Percentiles rank a stretch among this genome's conserved stretches.
These are phyloP conservation scores for Hyaloscypha variabilis DNA, from an alignment of 495 filamentous ascomycete species.

Conservation along the genomic window DNA sequence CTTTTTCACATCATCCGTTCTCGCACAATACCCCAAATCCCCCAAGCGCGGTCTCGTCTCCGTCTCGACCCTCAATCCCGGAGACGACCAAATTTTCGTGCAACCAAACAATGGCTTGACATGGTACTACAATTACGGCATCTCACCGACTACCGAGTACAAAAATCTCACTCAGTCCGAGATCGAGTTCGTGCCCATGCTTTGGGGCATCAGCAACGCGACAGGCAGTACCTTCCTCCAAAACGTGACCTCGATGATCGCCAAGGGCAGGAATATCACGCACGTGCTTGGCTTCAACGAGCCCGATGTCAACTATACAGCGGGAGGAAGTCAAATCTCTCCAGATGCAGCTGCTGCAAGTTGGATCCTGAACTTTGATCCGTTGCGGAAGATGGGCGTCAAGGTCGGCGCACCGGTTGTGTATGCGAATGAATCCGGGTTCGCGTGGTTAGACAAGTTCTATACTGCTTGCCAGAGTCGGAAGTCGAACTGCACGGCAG, in stretches of 20 bases:
- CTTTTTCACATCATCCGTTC: neutral
- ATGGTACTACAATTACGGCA: constrained; percentile 81
- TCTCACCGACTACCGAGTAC: constrained; percentile 53
- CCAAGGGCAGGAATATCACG: constrained; percentile 56
- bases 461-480: constrained; percentile 51
- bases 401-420: constrained; percentile 62
- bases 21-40: constrained; percentile 36
- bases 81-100: constrained; percentile 63
- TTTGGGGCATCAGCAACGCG: constrained; percentile 49
- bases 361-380: constrained; percentile 70
- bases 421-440: constrained; percentile 49
- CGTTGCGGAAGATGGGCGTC: constrained; percentile 57
- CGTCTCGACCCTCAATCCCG: constrained; percentile 49
- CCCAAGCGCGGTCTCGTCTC: constrained; percentile 72
- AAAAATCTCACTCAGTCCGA: constrained; percentile 38
- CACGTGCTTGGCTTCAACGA: constrained; percentile 77
- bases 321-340: constrained; percentile 62
- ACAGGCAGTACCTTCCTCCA: constrained; percentile 55
- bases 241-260: constrained; percentile 51
- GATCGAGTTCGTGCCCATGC: constrained; percentile 77
- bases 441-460: constrained; percentile 66
- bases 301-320: constrained; percentile 55
- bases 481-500: constrained; percentile 57
- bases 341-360: constrained; percentile 59
- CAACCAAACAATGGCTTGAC: constrained; percentile 55